phyloP scores from a whole-genome alignment of 371 early-diverging fungal species.

The Phascolomyces articulosus region DNA sequence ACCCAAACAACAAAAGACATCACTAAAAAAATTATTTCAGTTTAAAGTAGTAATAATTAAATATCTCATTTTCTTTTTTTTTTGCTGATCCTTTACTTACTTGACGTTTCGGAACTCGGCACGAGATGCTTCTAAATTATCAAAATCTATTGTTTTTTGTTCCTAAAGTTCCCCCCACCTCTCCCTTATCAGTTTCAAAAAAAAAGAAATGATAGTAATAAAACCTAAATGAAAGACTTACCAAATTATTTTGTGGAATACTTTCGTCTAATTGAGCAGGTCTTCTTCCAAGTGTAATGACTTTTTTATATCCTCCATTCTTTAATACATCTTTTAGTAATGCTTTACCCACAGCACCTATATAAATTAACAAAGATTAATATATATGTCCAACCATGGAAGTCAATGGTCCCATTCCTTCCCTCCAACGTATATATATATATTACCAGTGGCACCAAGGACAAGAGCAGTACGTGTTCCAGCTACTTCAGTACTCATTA shows the following conservation, averaged over 20 bases:
- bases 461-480: conserved; percentile 29
- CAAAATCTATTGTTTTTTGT: conserved; percentile 49
- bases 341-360: conserved; percentile 75
- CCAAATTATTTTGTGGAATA: conserved; percentile 61
- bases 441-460: conserved; percentile 44
- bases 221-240: too few species aligned
- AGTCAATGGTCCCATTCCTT: too few species aligned
- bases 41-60: too few species aligned
- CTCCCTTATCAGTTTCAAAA: too few species aligned
- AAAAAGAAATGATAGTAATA: too few species aligned
- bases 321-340: conserved; percentile 64
- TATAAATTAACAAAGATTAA: not conserved
- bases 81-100: conserved; percentile 27
- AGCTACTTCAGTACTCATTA: not conserved
- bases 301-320: conserved; percentile 59
- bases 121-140: conserved; percentile 43
- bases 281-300: conserved; percentile 68
- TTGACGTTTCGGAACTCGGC: conserved; percentile 42
- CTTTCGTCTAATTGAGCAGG: conserved; percentile 44
- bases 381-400: too few species aligned
- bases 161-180: too few species aligned
- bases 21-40: conserved; percentile 31
- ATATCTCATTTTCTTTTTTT: not conserved
- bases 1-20: conserved; percentile 70
- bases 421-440: not conserved